Evolutionary conservation across 2,329 filamentous ascomycete genomes (phyloP), one percentile per base, ranked within the genome.

Genomic region (Didymosphaeria variabile): DNA sequence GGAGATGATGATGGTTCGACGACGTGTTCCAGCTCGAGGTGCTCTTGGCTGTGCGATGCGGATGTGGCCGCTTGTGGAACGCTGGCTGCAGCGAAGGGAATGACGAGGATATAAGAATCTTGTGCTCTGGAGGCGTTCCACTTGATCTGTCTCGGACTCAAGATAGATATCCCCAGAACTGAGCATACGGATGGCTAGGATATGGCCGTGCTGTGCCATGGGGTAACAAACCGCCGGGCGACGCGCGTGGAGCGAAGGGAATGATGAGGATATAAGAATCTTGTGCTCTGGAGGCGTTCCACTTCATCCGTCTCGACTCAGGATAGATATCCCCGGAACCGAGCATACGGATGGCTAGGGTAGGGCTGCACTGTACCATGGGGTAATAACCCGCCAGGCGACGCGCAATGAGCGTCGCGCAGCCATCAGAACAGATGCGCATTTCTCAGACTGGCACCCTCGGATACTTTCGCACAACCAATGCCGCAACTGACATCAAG

Each of bases 391-490:
- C 13, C 17, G 36, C 36, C 12, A 9, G 26, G 46, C 26, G 23
- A n/a, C 29, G 23, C 29, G 21, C 40, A 17, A 10, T 52, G 13
- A 10, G 17, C 3, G 26, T 32, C 12, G 52, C 52, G 52, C 9
- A 55, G 1, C 8, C 34, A 15, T 23, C 38, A 55, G 38, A 40
- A 55, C 38, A 21, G 38, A 23, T 55, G 26, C 38, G 52, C 52
- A 55, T 19, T 19, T 45, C 5, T 31, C 26, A 32, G 52, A 13
- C 52, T 32, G 21, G 36, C 19, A 5, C 32, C 34, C 15, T 17
- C 31, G 26, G 21, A 34, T 13, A n/a, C 36, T 38, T 42, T 52
- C n/a, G 12, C 38, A 29, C 26, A 29, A 29, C 26, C 26, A 29
- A 6, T 29, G 4, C 26, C 26, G 4, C 6, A 29, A 29, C n/a